Conservation (phyloP, 169 alveolate species). For the Plasmodium malariae region DNA sequence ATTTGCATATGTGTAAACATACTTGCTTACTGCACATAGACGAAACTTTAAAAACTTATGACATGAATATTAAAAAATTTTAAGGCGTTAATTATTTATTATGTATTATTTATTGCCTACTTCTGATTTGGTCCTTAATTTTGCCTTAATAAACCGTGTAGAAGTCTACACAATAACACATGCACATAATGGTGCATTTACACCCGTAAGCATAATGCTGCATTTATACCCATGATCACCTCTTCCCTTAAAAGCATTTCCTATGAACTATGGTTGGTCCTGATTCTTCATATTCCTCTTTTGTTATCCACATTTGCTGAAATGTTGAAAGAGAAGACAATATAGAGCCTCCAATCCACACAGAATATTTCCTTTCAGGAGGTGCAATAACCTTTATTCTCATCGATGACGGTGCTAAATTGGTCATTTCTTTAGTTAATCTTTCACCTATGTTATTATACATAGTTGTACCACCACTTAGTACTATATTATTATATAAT, state of each 20-base stretch:
- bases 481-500: conserved; percentile 95
- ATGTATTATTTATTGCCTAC: neutral
- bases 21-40: too few relatives aligned
- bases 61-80: neutral
- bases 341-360: conserved; percentile 99
- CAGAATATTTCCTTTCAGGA: conserved; percentile 98
- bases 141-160: too few relatives aligned
- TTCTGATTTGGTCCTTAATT: neutral
- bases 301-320: conserved; percentile 98
- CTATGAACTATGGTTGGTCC: conserved; percentile 99
- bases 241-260: conserved; percentile 93
- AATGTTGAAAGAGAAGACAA: conserved; percentile 96
- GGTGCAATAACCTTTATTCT: conserved; percentile 99
- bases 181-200: too few relatives aligned
- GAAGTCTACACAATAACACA: too few relatives aligned
- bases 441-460: conserved; percentile 98
- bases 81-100: neutral
- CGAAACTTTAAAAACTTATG: neutral
- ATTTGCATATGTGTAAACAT: neutral
- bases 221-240: neutral
- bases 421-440: conserved; percentile 96
- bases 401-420: conserved; percentile 97
- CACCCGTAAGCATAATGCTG: neutral
- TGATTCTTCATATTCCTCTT: conserved; percentile 98
- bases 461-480: conserved; percentile 99